A percentile compares a stretch with the other conserved stretches of the same genome.
phyloP scores from a whole-genome alignment of 495 filamentous ascomycete genomes.

The Talaromyces trachyspermus region DNA sequence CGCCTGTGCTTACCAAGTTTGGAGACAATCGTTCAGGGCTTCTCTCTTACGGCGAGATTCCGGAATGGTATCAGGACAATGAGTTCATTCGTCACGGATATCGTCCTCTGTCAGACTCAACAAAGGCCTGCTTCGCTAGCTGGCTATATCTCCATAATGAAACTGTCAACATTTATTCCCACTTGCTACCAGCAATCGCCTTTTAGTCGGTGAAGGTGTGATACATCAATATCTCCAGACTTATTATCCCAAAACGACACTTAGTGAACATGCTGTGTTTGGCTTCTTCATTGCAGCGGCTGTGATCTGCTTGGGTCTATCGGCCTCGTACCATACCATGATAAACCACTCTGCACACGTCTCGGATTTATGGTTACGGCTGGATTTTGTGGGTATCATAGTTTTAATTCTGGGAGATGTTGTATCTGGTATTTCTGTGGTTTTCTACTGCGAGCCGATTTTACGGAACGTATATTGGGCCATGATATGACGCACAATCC shows the following conservation, averaged over 20 bases:
- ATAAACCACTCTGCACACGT: conserved; percentile 39
- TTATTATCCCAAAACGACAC: conserved; percentile 23
- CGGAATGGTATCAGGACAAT: conserved; percentile 27
- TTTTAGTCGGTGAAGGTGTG: conserved; percentile 18
- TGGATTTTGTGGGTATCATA: conserved; percentile 45
- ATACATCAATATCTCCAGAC: conserved; percentile 21
- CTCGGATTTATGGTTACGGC: conserved; percentile 30
- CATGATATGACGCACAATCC: conserved; percentile 28
- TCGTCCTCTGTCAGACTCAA: conserved; percentile 23
- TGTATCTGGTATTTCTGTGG: conserved; percentile 42
- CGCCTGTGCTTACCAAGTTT: no score
- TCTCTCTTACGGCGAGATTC: conserved; percentile 4
- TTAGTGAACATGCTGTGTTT: conserved; percentile 32
- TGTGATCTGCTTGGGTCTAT: conserved; percentile 32
- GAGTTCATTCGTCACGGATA: conserved; percentile 20
- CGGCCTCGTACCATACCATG: conserved; percentile 42
- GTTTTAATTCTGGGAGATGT: conserved; percentile 39
- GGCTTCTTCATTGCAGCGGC: conserved; percentile 32
- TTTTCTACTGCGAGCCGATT: conserved; percentile 39
- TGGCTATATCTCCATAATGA: conserved; percentile 42
- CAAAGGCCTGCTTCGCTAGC: conserved; percentile 15
- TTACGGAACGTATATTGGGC: conserved; percentile 36
- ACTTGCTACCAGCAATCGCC: conserved; percentile 27
- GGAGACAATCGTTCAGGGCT: no score
- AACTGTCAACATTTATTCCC: conserved; percentile 36